Conservation (phyloP, 495 filamentous ascomycete genomes). For the Aspergillus bertholletiae region DNA sequence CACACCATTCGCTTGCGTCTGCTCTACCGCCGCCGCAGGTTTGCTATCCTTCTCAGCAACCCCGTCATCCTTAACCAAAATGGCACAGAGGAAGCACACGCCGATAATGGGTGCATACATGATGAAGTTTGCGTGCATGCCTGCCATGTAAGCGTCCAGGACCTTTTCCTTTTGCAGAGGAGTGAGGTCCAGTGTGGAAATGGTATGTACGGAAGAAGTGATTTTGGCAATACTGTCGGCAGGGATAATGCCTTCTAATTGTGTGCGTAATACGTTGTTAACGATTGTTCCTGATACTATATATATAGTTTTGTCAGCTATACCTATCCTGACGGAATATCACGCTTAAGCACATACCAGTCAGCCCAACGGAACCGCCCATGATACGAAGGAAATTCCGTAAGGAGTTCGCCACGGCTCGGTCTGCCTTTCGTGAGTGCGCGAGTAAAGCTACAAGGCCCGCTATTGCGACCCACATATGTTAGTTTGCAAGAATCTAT, state of each 20-base stretch:
- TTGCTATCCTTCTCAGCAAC: too few species aligned
- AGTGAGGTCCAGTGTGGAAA: neutral
- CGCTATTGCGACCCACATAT: neutral
- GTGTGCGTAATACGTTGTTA: neutral
- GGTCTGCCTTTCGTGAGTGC: slow-evolving; percentile 4
- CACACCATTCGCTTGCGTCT: too few species aligned
- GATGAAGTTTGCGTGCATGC: neutral
- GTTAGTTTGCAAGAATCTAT: neutral
- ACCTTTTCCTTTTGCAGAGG: neutral
- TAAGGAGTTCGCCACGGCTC: slow-evolving; percentile 7
- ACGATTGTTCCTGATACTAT: slow-evolving; percentile 11
- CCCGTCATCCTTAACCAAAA: too few species aligned
- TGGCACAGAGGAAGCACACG: too few species aligned
- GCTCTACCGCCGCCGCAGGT: too few species aligned
- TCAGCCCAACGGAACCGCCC: slow-evolving; percentile 8
- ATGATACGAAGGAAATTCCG: slow-evolving; percentile 10
- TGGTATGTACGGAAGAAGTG: neutral
- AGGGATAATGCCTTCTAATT: neutral
- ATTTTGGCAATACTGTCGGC: neutral
- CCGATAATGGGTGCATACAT: too few species aligned
- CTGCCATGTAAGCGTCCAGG: neutral
- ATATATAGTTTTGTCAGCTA: neutral
- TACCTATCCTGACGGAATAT: neutral
- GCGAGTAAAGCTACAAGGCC: slow-evolving; percentile 7
- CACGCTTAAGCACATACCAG: neutral